phyloP scores from a whole-genome alignment of 2,329 filamentous ascomycete species.

The Epichloe elymi region DNA sequence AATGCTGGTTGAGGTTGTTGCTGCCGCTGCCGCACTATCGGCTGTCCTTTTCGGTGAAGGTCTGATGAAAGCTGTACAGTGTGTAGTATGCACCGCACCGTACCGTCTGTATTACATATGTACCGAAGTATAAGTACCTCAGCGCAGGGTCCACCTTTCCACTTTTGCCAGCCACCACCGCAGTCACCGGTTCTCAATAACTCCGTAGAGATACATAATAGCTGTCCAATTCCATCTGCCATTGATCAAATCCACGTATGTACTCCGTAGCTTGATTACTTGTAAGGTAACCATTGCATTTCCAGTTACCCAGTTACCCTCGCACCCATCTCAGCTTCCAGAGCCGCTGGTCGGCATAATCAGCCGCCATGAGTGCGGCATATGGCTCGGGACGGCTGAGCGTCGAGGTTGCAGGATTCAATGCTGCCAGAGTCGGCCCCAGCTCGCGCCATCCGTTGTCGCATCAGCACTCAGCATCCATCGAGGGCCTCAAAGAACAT shows the following conservation, averaged over 20 bases:
- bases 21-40: background rate
- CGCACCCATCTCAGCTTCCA: background rate
- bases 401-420: conserved; percentile 13
- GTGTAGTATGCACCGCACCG: too few species aligned
- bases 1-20: background rate
- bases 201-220: too few species aligned
- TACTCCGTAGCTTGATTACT: too few species aligned
- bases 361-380: conserved; percentile 1
- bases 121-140: too few species aligned
- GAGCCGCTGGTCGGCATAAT: background rate
- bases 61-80: background rate
- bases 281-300: background rate
- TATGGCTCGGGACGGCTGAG: background rate
- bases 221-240: too few species aligned
- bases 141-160: too few species aligned
- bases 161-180: too few species aligned
- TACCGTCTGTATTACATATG: too few species aligned
- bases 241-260: too few species aligned
- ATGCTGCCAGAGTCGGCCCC: conserved; percentile 6
- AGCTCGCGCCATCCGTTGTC: conserved; percentile 17
- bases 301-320: background rate
- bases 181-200: too few species aligned
- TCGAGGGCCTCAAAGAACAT: conserved; percentile 17
- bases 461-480: conserved; percentile 11
- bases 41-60: too few species aligned